phyloP scores from a whole-genome alignment of 345 rosid species.

The Gossypium rotundifolium region DNA sequence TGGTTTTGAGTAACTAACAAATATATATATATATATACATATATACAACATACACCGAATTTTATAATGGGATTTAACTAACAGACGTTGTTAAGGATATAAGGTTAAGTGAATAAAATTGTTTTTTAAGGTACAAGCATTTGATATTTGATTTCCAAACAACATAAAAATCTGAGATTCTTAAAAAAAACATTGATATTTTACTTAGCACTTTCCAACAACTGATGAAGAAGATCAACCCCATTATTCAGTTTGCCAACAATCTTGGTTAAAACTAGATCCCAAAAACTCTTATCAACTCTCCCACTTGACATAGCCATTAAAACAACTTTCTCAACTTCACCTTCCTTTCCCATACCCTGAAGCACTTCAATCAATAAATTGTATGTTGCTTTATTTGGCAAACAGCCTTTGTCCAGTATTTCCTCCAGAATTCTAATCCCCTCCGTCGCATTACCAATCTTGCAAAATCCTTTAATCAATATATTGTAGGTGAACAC shows the following conservation, averaged over 20 bases:
- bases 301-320: slow-evolving; percentile 43
- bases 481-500: slow-evolving; percentile 69
- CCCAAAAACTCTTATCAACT: slow-evolving; percentile 55
- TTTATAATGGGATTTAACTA: too few species aligned
- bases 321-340: slow-evolving; percentile 37
- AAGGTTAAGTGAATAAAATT: too few species aligned
- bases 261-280: slow-evolving; percentile 39
- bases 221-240: slow-evolving; percentile 25
- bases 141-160: not conserved
- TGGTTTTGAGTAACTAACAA: too few species aligned
- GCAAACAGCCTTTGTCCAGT: slow-evolving; percentile 61
- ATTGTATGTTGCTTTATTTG: slow-evolving; percentile 47
- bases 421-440: slow-evolving; percentile 64
- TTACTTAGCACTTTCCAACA: slow-evolving; percentile 22
- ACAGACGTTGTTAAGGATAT: too few species aligned
- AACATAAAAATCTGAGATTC: not conserved
- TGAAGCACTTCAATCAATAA: slow-evolving; percentile 47
- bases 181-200: not conserved
- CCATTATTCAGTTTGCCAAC: slow-evolving; percentile 35
- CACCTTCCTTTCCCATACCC: slow-evolving; percentile 40
- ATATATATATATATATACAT: too few species aligned
- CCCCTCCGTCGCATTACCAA: slow-evolving; percentile 67
- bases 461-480: slow-evolving; percentile 61
- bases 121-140: too few species aligned
- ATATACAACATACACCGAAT: too few species aligned